Percentiles rank a stretch among this genome's conserved stretches.
phyloP scores from a whole-genome alignment of 768 basidiomycete species.

The Boletus rubroflammeus region DNA sequence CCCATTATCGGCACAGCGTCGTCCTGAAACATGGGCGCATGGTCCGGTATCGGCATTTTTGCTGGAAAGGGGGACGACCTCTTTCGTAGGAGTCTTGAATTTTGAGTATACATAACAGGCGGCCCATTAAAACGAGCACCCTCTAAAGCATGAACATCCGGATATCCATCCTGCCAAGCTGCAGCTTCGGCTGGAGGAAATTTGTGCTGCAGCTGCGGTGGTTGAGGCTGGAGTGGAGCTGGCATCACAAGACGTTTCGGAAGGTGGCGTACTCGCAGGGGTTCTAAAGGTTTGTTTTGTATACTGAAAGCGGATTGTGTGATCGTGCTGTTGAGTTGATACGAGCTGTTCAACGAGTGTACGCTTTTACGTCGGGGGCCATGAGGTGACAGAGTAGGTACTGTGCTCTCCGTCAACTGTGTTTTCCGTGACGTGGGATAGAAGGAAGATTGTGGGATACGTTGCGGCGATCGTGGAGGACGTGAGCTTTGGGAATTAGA shows the following conservation, averaged over 20 bases:
- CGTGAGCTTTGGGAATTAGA: constrained; percentile 4
- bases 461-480: constrained; percentile 9
- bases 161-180: constrained; percentile 4
- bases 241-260: constrained; percentile 77
- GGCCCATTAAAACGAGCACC: constrained; percentile 2
- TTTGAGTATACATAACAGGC: constrained; percentile 8
- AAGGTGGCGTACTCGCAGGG: constrained; percentile 35
- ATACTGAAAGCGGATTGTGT: constrained; percentile 4
- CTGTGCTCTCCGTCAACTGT: constrained; percentile 1
- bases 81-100: constrained; percentile 24
- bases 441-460: constrained; percentile 2
- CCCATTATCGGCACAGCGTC: constrained; percentile 6
- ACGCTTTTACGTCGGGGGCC: constrained; percentile 6
- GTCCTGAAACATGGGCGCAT: constrained; percentile 14
- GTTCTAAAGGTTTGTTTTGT: constrained; percentile 10
- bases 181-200: constrained; percentile 5
- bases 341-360: constrained; percentile 9
- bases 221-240: constrained; percentile 50
- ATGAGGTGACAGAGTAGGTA: background rate
- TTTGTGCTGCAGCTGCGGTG: constrained; percentile 12
- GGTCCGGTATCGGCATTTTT: constrained; percentile 26
- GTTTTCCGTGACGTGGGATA: background rate
- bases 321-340: background rate
- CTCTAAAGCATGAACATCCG: constrained; percentile 4
- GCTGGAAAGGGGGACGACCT: constrained; percentile 22